phyloP scores from a whole-genome alignment of 1,284 basidiomycete genomes.

The Trichosporon sp. region DNA sequence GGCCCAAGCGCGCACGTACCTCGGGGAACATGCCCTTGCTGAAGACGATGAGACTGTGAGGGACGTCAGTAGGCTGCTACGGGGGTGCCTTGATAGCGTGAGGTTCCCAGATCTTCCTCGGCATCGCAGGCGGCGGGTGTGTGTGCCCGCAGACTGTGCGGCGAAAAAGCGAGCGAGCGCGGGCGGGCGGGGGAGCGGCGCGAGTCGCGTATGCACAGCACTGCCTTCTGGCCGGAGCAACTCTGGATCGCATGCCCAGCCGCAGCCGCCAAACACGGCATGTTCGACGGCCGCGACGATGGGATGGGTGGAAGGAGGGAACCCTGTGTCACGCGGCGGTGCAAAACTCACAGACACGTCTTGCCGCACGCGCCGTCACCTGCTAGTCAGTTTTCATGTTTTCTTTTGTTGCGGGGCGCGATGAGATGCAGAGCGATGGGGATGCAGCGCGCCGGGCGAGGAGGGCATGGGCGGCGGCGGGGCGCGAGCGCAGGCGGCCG shows the following conservation, averaged over 20 bases:
- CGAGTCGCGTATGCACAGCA: not conserved
- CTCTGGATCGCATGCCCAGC: not conserved
- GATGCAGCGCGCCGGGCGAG: not conserved
- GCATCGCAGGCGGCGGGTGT: not conserved
- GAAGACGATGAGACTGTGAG: constrained; percentile 53
- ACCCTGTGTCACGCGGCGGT: constrained; percentile 11
- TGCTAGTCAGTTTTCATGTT: constrained; percentile 21
- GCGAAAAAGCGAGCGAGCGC: not conserved
- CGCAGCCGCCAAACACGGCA: not conserved
- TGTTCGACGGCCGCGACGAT: not conserved
- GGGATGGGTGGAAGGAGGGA: constrained; percentile 1
- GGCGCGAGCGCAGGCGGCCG: not conserved
- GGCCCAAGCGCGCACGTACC: constrained; percentile 53
- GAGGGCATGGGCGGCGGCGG: not conserved
- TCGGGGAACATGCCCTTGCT: constrained; percentile 87
- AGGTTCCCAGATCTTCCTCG: not conserved
- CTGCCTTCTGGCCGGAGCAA: not conserved
- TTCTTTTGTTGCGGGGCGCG: not conserved
- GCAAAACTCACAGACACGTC: constrained; percentile 53
- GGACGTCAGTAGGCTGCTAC: not conserved
- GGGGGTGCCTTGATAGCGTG: constrained; percentile 4
- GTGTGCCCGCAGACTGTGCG: not conserved
- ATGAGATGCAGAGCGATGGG: not conserved
- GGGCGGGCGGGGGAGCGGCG: too few species aligned
- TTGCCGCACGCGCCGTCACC: constrained; percentile 56